Evolutionary conservation across 352 stramenopile species (phyloP).

Genomic region (Albugo candida): DNA sequence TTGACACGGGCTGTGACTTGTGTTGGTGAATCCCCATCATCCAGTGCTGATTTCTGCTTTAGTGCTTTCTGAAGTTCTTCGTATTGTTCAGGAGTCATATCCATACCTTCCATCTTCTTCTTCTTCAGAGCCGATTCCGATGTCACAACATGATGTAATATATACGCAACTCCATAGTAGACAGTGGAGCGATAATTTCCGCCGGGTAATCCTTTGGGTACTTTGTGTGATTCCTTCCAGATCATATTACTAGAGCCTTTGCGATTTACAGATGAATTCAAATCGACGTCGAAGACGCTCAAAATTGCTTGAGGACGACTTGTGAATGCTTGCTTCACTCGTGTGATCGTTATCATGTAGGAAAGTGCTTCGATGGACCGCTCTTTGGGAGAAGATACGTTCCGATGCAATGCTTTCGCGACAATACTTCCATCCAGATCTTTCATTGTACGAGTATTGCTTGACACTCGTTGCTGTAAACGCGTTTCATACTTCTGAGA

Average conservation of each 20-base stretch:
- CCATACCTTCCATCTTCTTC: constrained; percentile 92
- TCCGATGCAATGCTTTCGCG: constrained; percentile 21
- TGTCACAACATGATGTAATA: constrained; percentile 86
- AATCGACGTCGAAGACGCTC: constrained; percentile 54
- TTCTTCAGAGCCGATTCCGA: constrained; percentile 87
- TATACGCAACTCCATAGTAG: constrained; percentile 87
- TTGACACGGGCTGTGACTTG: constrained; percentile 35
- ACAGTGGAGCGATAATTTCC: constrained; percentile 62
- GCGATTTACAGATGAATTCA: constrained; percentile 10
- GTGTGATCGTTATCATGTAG: constrained; percentile 68
- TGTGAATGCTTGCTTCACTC: constrained; percentile 61
- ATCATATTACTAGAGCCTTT: background rate
- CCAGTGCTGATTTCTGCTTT: constrained; percentile 87
- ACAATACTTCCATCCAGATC: too few species aligned
- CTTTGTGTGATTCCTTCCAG: background rate
- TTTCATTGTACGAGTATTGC: constrained; percentile 16
- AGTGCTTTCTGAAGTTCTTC: constrained; percentile 91
- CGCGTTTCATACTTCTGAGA: constrained; percentile 30
- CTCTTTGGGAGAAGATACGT: constrained; percentile 53
- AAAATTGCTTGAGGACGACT: constrained; percentile 27
- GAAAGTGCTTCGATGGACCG: constrained; percentile 63
- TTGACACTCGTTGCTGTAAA: constrained; percentile 2
- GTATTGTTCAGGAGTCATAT: constrained; percentile 94
- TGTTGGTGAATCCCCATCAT: constrained; percentile 75
- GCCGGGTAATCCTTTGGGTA: constrained; percentile 12